Evolutionary conservation across 768 basidiomycete species (phyloP), one percentile per base, ranked within the genome.

Genomic region (Basidioascus undulatus): DNA sequence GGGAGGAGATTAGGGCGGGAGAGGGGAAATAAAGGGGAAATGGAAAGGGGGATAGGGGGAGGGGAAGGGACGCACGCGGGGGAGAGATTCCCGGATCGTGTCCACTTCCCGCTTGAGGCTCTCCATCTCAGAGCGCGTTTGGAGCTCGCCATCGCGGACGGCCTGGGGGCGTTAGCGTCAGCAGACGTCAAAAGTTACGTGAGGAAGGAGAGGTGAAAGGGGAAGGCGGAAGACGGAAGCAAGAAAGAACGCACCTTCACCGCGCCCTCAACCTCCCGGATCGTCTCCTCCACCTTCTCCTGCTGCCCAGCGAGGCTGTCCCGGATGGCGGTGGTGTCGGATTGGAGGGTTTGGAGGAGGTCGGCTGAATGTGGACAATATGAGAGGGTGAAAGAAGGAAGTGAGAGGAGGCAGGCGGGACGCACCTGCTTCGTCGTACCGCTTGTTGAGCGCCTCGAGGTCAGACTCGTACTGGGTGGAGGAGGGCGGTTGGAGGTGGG

Each of bases 101-200:
- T 76, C 79, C 39, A 96, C 68, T 55, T 96, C 92, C 10, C 83
- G 80, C 40, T 81, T 70, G 40, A 96, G 72, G 62, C 86, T 81
- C 23, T 78, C 70, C 70, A 94, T 75, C 55, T 89, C 84, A 37
- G 83, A 76, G 33, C 77, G 65, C 30, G 78, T 76, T 57, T 70
- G 74, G 24, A 65, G 58, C 52, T 94, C 86, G 0, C 72, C 73
- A 40, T 76, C 73, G 21, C 69, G 68, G 66, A 87, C 71, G n/a
- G n/a, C n/a, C n/a, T n/a, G n/a, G n/a, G n/a, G n/a, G n/a, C n/a
- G n/a, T n/a, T n/a, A n/a, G n/a, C n/a, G n/a, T n/a, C n/a, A n/a
- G n/a, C n/a, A n/a, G n/a, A n/a, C n/a, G n/a, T n/a, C n/a, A n/a
- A n/a, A n/a, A n/a, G n/a, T n/a, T n/a, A n/a, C n/a, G n/a, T n/a